Percentiles rank a stretch among this genome's conserved stretches.
Conservation (phyloP, 1,139 yeast species). For the Debaryomyces sp. region DNA sequence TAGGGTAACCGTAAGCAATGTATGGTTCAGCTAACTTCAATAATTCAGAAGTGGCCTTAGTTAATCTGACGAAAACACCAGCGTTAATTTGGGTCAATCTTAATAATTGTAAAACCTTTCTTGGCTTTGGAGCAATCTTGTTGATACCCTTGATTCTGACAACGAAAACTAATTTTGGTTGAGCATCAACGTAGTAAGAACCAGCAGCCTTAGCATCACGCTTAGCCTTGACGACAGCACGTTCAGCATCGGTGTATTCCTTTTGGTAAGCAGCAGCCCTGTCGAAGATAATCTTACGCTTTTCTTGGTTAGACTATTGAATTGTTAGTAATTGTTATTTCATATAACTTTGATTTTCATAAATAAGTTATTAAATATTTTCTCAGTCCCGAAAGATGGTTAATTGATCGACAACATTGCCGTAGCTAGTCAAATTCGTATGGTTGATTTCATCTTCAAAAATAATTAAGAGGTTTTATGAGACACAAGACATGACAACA, state of each 20-base stretch:
- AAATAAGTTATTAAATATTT: constrained; percentile 16
- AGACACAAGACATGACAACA: constrained; percentile 2
- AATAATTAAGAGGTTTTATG: constrained; percentile 14
- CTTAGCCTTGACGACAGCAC: constrained; percentile 88
- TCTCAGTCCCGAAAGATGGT: constrained; percentile 99
- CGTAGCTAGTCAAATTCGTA: constrained; percentile 74
- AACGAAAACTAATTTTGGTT: constrained; percentile 94
- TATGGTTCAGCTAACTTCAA: constrained; percentile 98
- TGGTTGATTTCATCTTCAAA: constrained; percentile 68
- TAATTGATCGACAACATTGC: constrained; percentile 94
- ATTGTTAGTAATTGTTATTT: constrained; percentile 37
- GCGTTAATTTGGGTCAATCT: constrained; percentile 98
- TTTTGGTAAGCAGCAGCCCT: constrained; percentile 98
- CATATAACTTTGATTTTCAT: constrained; percentile 7
- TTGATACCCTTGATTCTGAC: constrained; percentile 99
- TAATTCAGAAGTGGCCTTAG: constrained; percentile 98
- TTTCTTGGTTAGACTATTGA: constrained; percentile 75
- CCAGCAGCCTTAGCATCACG: constrained; percentile 97
- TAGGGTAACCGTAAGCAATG: constrained; percentile 99
- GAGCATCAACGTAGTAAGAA: constrained; percentile 96
- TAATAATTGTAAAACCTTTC: constrained; percentile 97
- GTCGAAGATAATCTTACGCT: constrained; percentile 93
- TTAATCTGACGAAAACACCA: constrained; percentile 96
- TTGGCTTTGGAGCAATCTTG: constrained; percentile 99
- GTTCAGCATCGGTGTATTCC: constrained; percentile 96